Conservation (phyloP, 306 rosid species). For the Betula pendula region DNA sequence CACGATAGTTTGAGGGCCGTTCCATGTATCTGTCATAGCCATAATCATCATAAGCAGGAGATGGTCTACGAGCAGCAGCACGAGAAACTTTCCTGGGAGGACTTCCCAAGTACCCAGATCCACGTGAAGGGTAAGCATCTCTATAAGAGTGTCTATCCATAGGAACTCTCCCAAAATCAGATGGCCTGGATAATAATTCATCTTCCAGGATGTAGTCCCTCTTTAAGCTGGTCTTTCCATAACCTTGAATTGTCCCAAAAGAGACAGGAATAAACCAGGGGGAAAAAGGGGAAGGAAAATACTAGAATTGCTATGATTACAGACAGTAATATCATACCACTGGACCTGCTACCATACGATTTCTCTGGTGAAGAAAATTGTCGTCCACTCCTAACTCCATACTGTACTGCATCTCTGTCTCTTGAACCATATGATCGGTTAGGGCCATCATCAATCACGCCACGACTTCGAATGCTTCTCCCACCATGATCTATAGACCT, state of each 20-base stretch:
- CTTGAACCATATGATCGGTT: conserved; percentile 5
- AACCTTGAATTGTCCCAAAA: neutral
- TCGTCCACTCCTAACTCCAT: conserved; percentile 5
- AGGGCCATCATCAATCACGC: neutral
- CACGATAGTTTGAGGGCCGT: neutral
- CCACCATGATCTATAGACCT: neutral
- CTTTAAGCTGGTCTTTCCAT: conserved; percentile 6
- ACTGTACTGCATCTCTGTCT: neutral
- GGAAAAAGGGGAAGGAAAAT: neutral
- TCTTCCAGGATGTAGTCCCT: conserved; percentile 2
- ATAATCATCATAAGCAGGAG: neutral
- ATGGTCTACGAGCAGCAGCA: conserved; percentile 2
- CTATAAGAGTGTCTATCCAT: conserved; percentile 3
- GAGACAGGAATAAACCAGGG: neutral
- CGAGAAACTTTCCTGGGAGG: conserved; percentile 11
- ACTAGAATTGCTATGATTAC: neutral
- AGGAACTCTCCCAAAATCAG: neutral
- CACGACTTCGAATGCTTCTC: conserved; percentile 4
- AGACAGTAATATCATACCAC: neutral
- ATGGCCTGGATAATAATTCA: neutral
- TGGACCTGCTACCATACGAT: conserved; percentile 9
- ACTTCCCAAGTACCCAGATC: conserved; percentile 5
- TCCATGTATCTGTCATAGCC: conserved; percentile 3
- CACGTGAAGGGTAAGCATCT: conserved; percentile 14
- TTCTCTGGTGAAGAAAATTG: conserved; percentile 8